These are phyloP conservation scores for Sporobolus alterniflorus DNA, from an alignment of 202 grass and related monocot species.

Conservation along the genomic window DNA sequence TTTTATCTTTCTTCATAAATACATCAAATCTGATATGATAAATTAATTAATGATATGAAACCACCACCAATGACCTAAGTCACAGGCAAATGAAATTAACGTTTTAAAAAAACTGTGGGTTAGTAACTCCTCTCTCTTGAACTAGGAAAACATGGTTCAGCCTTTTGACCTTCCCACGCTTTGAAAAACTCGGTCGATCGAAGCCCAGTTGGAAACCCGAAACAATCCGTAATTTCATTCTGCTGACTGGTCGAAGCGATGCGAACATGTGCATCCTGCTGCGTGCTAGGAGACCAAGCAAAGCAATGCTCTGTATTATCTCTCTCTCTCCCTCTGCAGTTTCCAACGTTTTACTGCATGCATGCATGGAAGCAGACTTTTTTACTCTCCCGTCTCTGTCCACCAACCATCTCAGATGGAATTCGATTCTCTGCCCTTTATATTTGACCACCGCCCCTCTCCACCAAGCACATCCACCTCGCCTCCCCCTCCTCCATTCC, in stretches of 20 bases:
- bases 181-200: neutral
- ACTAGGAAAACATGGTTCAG: no score
- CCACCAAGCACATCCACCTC: slow-evolving; percentile 68
- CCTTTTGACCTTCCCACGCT: no score
- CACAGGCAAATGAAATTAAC: no score
- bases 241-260: neutral
- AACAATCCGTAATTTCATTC: neutral
- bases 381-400: no score
- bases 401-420: neutral
- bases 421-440: slow-evolving; percentile 43
- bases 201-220: neutral
- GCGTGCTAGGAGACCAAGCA: neutral
- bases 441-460: slow-evolving; percentile 97
- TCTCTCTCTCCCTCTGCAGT: neutral
- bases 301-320: neutral
- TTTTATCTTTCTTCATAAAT: no score
- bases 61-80: no score
- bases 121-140: no score
- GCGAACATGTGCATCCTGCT: neutral
- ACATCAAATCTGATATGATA: no score
- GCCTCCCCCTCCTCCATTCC: slow-evolving; percentile 23
- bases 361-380: neutral
- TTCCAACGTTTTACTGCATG: neutral
- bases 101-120: no score
- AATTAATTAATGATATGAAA: no score